Evolutionary conservation across 2,329 filamentous ascomycete genomes (phyloP).

Genomic region (Alternaria infectoria): DNA sequence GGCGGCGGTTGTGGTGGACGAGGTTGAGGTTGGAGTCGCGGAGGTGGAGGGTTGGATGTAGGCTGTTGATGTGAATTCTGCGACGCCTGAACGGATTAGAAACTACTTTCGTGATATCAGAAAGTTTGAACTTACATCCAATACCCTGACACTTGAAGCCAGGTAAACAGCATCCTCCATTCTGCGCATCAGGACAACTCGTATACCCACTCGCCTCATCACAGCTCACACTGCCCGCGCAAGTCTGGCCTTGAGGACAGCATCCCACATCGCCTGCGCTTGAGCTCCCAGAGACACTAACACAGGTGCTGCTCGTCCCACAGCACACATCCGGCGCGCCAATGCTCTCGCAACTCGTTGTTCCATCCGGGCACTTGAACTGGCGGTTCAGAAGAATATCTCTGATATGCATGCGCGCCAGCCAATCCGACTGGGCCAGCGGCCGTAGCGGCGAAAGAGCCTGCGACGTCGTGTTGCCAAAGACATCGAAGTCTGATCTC

Average conservation of each 20-base stretch:
- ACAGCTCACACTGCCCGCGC: conserved; percentile 70
- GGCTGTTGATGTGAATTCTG: conserved; percentile 37
- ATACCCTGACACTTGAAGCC: conserved; percentile 72
- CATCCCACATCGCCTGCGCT: conserved; percentile 74
- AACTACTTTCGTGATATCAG: too few relatives aligned
- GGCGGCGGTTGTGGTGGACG: conserved; percentile 47
- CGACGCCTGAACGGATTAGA: conserved; percentile 31
- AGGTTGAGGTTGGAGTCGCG: conserved; percentile 26
- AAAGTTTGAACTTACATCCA: conserved; percentile 64
- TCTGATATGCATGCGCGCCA: conserved; percentile 47
- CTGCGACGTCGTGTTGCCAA: conserved; percentile 30
- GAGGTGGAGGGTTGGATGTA: conserved; percentile 36
- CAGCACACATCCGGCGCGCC: conserved; percentile 77
- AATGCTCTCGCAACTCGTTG: conserved; percentile 68
- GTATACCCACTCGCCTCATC: conserved; percentile 63
- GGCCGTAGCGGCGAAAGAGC: conserved; percentile 37
- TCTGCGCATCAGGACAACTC: conserved; percentile 68
- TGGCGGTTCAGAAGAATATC: conserved; percentile 59
- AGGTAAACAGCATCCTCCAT: conserved; percentile 77
- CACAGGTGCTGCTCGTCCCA: conserved; percentile 68
- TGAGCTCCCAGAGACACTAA: conserved; percentile 55
- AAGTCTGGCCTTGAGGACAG: conserved; percentile 70
- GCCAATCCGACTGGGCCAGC: conserved; percentile 34
- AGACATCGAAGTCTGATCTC: conserved; percentile 12
- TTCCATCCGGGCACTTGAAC: conserved; percentile 71